phyloP scores from a whole-genome alignment of 768 basidiomycete species.

The Lactarius hengduanensis region DNA sequence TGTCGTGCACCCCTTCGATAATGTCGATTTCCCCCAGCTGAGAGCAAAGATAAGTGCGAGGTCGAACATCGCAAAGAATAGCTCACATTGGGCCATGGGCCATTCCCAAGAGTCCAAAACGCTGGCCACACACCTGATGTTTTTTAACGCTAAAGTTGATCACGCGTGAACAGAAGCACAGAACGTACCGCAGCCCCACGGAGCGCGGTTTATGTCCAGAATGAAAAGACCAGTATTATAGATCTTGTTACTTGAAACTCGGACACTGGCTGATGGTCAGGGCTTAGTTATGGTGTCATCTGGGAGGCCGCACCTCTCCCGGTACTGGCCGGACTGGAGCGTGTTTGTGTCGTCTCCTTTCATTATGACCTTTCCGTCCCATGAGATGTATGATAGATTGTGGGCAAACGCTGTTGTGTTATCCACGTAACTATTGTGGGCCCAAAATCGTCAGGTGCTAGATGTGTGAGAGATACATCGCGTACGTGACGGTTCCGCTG shows the following conservation, averaged over 20 bases:
- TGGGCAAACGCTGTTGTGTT: constrained; percentile 49
- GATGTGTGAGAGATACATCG: constrained; percentile 13
- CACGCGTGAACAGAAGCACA: constrained; percentile 1
- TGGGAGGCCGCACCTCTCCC: constrained; percentile 51
- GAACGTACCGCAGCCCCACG: constrained; percentile 80
- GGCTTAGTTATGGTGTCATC: not conserved
- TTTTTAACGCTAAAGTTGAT: not conserved
- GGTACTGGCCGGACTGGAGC: constrained; percentile 51
- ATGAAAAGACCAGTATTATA: constrained; percentile 83
- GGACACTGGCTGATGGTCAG: constrained; percentile 51
- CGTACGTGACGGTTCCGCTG: constrained; percentile 73
- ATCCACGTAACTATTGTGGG: constrained; percentile 56
- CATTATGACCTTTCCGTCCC: constrained; percentile 66
- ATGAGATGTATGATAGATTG: constrained; percentile 55
- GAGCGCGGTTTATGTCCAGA: constrained; percentile 78
- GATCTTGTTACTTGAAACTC: constrained; percentile 61
- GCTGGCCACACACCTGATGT: constrained; percentile 75
- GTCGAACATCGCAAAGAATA: constrained; percentile 2
- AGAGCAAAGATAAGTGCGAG: constrained; percentile 25
- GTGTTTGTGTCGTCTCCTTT: constrained; percentile 67
- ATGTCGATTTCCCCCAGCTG: constrained; percentile 82
- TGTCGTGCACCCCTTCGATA: constrained; percentile 82
- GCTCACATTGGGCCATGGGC: constrained; percentile 62
- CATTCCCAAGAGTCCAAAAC: constrained; percentile 68
- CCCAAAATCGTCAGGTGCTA: constrained; percentile 9